Conservation (phyloP, 2,329 filamentous ascomycete species). For the Scytalidium sp. region DNA sequence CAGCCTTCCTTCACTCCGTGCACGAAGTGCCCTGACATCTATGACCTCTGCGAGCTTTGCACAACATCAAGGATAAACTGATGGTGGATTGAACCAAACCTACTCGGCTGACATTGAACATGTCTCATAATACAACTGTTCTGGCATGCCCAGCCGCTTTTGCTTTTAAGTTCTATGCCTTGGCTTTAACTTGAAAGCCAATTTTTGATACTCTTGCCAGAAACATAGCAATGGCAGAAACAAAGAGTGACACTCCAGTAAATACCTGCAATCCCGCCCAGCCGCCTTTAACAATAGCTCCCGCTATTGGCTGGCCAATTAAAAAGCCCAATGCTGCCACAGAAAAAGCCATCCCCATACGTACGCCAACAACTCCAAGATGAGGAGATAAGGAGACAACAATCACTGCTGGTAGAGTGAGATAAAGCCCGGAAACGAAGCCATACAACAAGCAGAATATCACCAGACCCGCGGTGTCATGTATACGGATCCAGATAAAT, state of each 20-base stretch:
- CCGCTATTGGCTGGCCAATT: constrained; percentile 13
- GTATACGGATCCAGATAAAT: constrained; percentile 42
- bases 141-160: too few species aligned
- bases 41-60: too few species aligned
- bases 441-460: constrained; percentile 75
- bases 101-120: too few species aligned
- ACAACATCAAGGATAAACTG: too few species aligned
- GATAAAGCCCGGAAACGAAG: constrained; percentile 61
- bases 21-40: too few species aligned
- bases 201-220: neutral
- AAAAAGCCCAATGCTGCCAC: constrained; percentile 7
- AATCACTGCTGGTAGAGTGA: constrained; percentile 1
- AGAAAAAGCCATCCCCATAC: constrained; percentile 10
- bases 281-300: constrained; percentile 2
- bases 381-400: constrained; percentile 7
- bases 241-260: neutral
- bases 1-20: too few species aligned
- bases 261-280: neutral
- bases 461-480: constrained; percentile 58
- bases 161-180: too few species aligned
- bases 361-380: constrained; percentile 6
- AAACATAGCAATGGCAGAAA: neutral
- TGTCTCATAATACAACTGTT: too few species aligned
- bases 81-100: too few species aligned
- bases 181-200: neutral